These are phyloP conservation scores for Penicillium salamii DNA, from an alignment of 495 filamentous ascomycete genomes.

Conservation along the genomic window DNA sequence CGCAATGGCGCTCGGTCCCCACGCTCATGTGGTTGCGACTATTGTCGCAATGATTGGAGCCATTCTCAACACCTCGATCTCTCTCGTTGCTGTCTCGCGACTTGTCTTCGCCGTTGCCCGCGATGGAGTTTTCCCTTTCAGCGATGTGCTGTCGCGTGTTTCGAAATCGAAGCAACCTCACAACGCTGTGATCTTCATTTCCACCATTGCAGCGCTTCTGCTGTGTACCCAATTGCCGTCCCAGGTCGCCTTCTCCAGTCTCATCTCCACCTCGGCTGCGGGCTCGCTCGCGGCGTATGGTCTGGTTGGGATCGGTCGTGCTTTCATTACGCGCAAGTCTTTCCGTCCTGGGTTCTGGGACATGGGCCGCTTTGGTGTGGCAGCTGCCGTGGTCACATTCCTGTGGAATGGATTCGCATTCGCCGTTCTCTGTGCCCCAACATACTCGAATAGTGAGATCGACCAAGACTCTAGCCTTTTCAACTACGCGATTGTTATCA, in stretches of 20 bases:
- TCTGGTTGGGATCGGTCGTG: constrained; percentile 31
- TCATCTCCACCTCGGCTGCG: constrained; percentile 34
- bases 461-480: constrained; percentile 27
- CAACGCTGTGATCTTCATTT: constrained; percentile 37
- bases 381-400: constrained; percentile 32
- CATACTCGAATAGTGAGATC: constrained; percentile 27
- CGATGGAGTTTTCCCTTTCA: constrained; percentile 37
- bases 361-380: constrained; percentile 28
- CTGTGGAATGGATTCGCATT: constrained; percentile 38
- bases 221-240: constrained; percentile 36
- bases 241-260: constrained; percentile 31
- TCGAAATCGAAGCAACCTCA: constrained; percentile 35
- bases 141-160: constrained; percentile 28
- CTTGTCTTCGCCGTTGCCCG: constrained; percentile 40
- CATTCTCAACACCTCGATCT: constrained; percentile 38
- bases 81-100: constrained; percentile 35
- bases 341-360: constrained; percentile 33
- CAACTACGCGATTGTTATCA: constrained; percentile 38
- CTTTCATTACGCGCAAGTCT: constrained; percentile 30
- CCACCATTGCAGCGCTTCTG: constrained; percentile 28
- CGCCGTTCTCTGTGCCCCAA: constrained; percentile 32
- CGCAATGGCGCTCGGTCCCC: constrained; percentile 31
- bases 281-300: constrained; percentile 38
- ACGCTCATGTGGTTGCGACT: constrained; percentile 36
- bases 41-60: constrained; percentile 32